Evolutionary conservation across 257 asterid genomes (phyloP).

Genomic region (Solanum sparsipilum): DNA sequence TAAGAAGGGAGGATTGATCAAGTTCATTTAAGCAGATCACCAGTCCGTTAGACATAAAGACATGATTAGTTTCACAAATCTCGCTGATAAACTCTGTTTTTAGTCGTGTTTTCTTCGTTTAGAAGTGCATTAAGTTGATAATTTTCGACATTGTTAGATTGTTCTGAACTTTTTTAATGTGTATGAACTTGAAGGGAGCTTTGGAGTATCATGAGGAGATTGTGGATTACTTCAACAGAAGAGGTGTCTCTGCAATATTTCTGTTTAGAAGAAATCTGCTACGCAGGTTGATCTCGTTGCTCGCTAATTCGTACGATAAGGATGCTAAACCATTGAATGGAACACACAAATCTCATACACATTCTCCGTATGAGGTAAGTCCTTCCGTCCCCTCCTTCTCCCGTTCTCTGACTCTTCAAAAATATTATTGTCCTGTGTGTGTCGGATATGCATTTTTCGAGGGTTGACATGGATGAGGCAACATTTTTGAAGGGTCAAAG

Average conservation of each 20-base stretch:
- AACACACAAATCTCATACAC: conserved; percentile 80
- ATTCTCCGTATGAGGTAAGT: conserved; percentile 58
- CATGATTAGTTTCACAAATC: background rate
- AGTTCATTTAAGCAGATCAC: background rate
- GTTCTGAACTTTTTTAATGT: background rate
- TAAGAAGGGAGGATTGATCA: background rate
- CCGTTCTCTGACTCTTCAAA: background rate
- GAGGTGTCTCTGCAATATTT: conserved; percentile 60
- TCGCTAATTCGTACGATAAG: conserved; percentile 66
- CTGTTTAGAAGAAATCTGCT: conserved; percentile 67
- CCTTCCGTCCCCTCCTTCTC: background rate
- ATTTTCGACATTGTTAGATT: too few species aligned
- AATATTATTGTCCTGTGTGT: background rate
- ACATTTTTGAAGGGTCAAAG: background rate
- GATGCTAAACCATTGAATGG: conserved; percentile 59
- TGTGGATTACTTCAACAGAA: conserved; percentile 42
- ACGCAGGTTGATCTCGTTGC: conserved; percentile 58
- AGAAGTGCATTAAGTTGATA: background rate
- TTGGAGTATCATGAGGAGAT: conserved; percentile 44
- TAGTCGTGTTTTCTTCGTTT: background rate
- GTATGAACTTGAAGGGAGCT: conserved; percentile 44
- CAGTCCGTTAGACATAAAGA: background rate
- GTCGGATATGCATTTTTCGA: background rate
- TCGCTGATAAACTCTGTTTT: background rate
- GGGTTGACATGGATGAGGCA: background rate